Base-by-base conservation (phyloP, 768 basidiomycete species). In the Hygrophorus russula region DNA sequence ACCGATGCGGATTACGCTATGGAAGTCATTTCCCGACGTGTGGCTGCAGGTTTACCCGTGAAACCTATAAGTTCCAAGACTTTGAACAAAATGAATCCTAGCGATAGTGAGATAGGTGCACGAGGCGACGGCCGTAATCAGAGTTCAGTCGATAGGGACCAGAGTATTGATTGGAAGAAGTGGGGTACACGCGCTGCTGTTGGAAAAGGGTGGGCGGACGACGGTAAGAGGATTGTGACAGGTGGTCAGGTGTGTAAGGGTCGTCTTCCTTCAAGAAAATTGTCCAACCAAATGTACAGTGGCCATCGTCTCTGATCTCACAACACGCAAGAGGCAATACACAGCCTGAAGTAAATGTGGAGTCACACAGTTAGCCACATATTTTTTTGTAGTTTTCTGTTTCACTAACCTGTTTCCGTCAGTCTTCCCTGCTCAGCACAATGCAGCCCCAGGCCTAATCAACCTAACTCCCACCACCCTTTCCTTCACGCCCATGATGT, bases 1-100 rank as follows among this genome's bases (percentile, higher is more conserved):
- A 83, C 79, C 3, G 80, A 84, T 49, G 69, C 74, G 3, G 78
- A 83, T 38, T 78, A 79, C 51, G 80, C 82, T 2, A 82, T 82
- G 75, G 69, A 79, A 30, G 55, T 83, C 9, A 81, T 83, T 13
- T 70, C 79, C 3, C 65, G 69, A 44, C 73, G 81, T 6, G 66
- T 81, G 3, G 68, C 73, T 28, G 59, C 67, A 14, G 80, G 80
- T 5, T 61, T 78, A 39, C 64, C 68, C 18, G 54, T 80, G 29
- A 61, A 55, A 15, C 64, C 70, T 4, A 50, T 59, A 9, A 40
- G 54, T n/a, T 48, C 51, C 29, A 58, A 47, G 18, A 52, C 46
- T 27, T 37, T 52, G 37, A 45, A 37, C 31, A 47, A 53, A 45
- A 34, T 46, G 27, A 34, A 41, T 24, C 14, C 39, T 10, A 34